A percentile compares a stretch with the other conserved stretches of the same genome.
Conservation (phyloP, 2,329 filamentous ascomycete genomes). For the Beauveria australis region DNA sequence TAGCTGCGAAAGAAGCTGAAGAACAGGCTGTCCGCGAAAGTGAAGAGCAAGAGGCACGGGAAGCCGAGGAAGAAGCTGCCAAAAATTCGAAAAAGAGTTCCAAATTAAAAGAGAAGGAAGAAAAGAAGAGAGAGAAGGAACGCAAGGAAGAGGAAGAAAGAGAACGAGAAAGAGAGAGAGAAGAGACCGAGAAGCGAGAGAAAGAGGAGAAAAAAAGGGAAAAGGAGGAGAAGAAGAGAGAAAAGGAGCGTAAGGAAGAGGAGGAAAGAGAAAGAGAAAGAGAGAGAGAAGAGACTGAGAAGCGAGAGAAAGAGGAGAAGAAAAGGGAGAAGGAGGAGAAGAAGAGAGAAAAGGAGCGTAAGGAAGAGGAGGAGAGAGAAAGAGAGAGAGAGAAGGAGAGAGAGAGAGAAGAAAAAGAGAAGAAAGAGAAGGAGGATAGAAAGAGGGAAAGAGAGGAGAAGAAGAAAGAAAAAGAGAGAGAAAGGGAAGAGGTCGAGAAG, state of each 20-base stretch:
- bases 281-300: constrained; percentile 15
- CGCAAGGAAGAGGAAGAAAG: constrained; percentile 20
- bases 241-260: constrained; percentile 20
- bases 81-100: constrained; percentile 24
- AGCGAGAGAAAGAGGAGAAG: constrained; percentile 14
- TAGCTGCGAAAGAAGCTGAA: constrained; percentile 20
- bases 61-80: constrained; percentile 24
- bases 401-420: not conserved
- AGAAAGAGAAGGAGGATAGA: constrained; percentile 14
- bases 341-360: constrained; percentile 16
- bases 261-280: constrained; percentile 16
- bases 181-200: constrained; percentile 20
- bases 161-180: constrained; percentile 14
- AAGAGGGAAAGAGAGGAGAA: constrained; percentile 14
- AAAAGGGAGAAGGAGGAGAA: constrained; percentile 14
- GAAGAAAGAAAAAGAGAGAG: constrained; percentile 16
- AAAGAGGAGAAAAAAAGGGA: constrained; percentile 25
- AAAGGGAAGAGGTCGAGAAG: constrained; percentile 15
- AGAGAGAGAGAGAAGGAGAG: constrained; percentile 15
- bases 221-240: constrained; percentile 16
- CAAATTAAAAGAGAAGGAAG: constrained; percentile 32
- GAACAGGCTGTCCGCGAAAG: constrained; percentile 20
- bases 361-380: constrained; percentile 11
- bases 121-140: constrained; percentile 18
- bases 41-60: constrained; percentile 20